phyloP scores from a whole-genome alignment of 768 basidiomycete genomes.

The Mrakia gelida region DNA sequence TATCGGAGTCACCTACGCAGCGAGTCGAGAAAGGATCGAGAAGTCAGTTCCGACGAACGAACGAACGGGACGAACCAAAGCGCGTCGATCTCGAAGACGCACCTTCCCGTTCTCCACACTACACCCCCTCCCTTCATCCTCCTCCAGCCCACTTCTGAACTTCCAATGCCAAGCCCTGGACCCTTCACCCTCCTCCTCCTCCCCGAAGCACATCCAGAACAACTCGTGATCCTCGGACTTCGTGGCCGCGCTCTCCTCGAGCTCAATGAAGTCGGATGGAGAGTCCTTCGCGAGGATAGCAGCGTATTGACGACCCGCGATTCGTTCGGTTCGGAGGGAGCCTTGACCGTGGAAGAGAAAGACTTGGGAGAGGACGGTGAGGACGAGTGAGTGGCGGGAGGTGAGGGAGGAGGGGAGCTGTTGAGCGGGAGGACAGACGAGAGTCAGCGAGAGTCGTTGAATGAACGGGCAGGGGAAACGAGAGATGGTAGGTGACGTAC shows the following conservation, averaged over 20 bases:
- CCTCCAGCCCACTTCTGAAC: neutral
- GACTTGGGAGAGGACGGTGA: slow-evolving; percentile 17
- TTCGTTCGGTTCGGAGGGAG: neutral
- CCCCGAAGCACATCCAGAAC: slow-evolving; percentile 28
- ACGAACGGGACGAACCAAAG: neutral
- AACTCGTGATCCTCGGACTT: neutral
- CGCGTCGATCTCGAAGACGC: too few species aligned
- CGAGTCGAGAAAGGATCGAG: neutral
- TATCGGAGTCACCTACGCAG: neutral
- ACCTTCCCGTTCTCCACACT: neutral
- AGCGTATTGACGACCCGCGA: neutral
- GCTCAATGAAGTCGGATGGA: neutral
- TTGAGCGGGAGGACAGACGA: neutral
- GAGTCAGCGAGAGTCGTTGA: neutral
- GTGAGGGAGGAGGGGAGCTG: slow-evolving; percentile 2
- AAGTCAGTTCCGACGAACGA: neutral
- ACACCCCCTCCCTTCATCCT: slow-evolving; percentile 3
- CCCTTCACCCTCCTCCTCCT: neutral
- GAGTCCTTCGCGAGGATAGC: neutral
- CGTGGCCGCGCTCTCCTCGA: neutral
- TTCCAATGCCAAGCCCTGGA: slow-evolving; percentile 11
- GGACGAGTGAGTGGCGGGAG: slow-evolving; percentile 26
- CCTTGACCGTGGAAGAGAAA: slow-evolving; percentile 22
- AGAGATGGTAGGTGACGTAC: neutral
- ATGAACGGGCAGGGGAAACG: too few species aligned